These are phyloP conservation scores for Paecilomyces niveus DNA, from an alignment of 2,329 filamentous ascomycete species.

Conservation along the genomic window DNA sequence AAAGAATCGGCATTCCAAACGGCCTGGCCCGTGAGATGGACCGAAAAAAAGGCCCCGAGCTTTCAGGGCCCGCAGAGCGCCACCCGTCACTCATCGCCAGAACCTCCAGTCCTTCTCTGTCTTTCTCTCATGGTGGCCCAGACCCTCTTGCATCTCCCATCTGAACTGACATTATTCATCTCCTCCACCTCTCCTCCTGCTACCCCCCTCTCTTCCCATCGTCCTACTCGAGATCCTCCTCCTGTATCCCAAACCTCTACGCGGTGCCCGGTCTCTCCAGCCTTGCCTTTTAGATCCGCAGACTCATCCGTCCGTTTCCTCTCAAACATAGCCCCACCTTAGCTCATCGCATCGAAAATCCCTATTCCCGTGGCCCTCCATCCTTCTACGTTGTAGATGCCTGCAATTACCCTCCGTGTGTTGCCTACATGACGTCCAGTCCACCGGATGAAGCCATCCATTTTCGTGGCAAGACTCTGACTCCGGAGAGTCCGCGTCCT, in stretches of 20 bases:
- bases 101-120: not conserved
- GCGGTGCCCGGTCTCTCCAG: not conserved
- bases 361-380: constrained; percentile 8
- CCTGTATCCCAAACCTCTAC: not conserved
- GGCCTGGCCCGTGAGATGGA: not conserved
- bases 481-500: constrained; percentile 64
- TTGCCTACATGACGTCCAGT: constrained; percentile 49
- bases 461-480: constrained; percentile 58
- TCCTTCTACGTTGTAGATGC: constrained; percentile 30
- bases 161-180: constrained; percentile 6
- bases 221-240: not conserved
- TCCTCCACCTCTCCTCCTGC: constrained; percentile 11
- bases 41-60: not conserved
- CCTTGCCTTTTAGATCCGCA: not conserved
- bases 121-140: not conserved
- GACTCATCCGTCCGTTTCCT: constrained; percentile 1
- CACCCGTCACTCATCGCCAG: not conserved
- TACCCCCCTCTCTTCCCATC: not conserved
- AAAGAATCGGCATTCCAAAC: not conserved
- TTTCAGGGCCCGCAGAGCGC: not conserved
- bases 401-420: constrained; percentile 23
- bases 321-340: constrained; percentile 28
- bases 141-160: not conserved
- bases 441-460: constrained; percentile 45
- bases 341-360: constrained; percentile 28